Evolutionary conservation across 2,329 filamentous ascomycete genomes (phyloP).

Genomic region (Helotiales sp.): DNA sequence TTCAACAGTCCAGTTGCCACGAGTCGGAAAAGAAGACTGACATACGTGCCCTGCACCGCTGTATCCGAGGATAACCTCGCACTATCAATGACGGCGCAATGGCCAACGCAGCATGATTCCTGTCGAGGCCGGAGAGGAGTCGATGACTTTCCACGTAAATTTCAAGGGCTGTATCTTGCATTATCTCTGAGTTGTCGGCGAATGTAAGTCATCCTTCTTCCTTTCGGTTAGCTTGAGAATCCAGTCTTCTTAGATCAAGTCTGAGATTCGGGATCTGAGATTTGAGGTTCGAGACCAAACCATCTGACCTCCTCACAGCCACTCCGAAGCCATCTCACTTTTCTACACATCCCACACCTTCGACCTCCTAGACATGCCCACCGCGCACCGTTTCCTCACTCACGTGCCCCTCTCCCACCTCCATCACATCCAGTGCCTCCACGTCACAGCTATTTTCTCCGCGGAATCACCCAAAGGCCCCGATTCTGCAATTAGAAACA

Average conservation of each 20-base stretch:
- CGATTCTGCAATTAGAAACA: too few relatives aligned
- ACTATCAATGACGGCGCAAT: not conserved
- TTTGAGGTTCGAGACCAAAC: too few relatives aligned
- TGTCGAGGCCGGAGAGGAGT: constrained; percentile 5
- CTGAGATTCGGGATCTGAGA: too few relatives aligned
- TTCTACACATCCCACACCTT: not conserved
- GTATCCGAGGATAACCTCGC: not conserved
- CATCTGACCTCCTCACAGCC: too few relatives aligned
- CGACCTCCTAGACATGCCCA: constrained; percentile 1
- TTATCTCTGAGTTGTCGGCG: not conserved
- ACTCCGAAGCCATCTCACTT: not conserved
- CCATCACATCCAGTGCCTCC: not conserved
- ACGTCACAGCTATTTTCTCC: not conserved
- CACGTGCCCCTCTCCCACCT: not conserved
- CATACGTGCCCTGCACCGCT: constrained; percentile 1
- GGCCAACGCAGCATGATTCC: constrained; percentile 12
- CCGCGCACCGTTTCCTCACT: not conserved
- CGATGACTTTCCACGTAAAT: not conserved
- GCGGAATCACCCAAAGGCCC: not conserved
- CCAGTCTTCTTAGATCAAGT: not conserved
- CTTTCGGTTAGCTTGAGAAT: not conserved
- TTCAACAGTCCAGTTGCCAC: not conserved
- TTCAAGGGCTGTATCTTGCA: constrained; percentile 4
- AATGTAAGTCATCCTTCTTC: not conserved
- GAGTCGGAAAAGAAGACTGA: not conserved